Evolutionary conservation across 2,329 filamentous ascomycete genomes (phyloP), one percentile per base, ranked within the genome.

Genomic region (Sphaceloma murrayae): DNA sequence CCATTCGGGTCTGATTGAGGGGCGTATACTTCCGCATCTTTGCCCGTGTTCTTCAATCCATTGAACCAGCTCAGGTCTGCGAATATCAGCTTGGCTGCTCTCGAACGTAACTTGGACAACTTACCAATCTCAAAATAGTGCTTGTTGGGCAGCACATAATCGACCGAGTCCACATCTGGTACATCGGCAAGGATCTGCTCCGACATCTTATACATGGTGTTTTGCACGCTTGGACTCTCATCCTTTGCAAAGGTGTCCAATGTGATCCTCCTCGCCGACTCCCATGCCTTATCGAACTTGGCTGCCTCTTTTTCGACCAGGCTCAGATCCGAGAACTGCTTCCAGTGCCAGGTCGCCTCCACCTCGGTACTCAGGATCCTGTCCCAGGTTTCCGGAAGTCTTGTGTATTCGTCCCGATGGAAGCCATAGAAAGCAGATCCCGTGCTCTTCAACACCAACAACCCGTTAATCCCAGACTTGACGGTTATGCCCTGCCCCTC

Each of bases 131-230:
- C 89, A 60, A 96, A 96, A 69, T 95, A 96, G 67, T 98, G 91
- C 71, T 95, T 96, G 72, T 98, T 98, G 8, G 91, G 91, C 57
- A 98, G 72, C 6, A 81, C 73, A 62, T 95, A 96, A 55, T 82
- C 76, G 31, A 91, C 85, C 16, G 73, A 71, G 33, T 81, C 75
- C 16, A 87, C 75, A 51, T 80, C 70, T 10, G 86, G 82, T 17
- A 80, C 83, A 16, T 72, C 77, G 6, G 75, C 81, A 43, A 98
- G 71, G 53, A 98, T 94, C 62, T 81, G 71, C 63, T 89, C 82
- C 56, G 77, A 80, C 89, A 98, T 98, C 72, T 95, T 93, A 72
- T 95, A 98, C 91, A 98, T 96, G 49, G 89, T 96, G 56, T 80
- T 81, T 68, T 98, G 91, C 17, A 98, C 91, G 56, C 85, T 94